Percentiles rank a stretch among this genome's conserved stretches.
Evolutionary conservation across 768 basidiomycete genomes (phyloP).

Genomic region (Wakefieldia striispora): DNA sequence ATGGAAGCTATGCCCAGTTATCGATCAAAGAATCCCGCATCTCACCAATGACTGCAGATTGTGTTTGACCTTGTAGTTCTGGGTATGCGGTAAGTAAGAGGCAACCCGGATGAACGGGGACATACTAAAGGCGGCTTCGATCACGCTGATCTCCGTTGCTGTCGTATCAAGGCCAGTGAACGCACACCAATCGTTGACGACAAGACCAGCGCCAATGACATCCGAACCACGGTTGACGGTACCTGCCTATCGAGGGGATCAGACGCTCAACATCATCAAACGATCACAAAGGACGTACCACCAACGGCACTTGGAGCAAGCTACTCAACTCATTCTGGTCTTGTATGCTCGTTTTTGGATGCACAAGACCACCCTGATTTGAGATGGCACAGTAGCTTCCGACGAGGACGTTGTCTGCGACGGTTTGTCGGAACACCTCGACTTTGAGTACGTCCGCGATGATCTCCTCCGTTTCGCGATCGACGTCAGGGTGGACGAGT

Average conservation of each 20-base stretch:
- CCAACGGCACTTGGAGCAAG: slow-evolving; percentile 89
- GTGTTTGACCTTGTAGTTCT: slow-evolving; percentile 86
- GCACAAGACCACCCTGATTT: slow-evolving; percentile 96
- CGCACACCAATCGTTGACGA: slow-evolving; percentile 99
- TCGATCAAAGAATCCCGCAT: slow-evolving; percentile 91
- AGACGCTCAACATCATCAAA: background rate
- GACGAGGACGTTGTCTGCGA: slow-evolving; percentile 95
- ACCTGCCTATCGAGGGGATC: slow-evolving; percentile 62
- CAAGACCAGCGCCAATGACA: slow-evolving; percentile 94
- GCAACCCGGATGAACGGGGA: slow-evolving; percentile 18
- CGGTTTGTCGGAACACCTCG: slow-evolving; percentile 96
- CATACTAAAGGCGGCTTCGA: slow-evolving; percentile 96
- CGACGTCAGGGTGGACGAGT: slow-evolving; percentile 96
- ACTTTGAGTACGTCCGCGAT: slow-evolving; percentile 99
- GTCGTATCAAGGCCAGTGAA: slow-evolving; percentile 99
- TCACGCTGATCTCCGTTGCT: slow-evolving; percentile 98
- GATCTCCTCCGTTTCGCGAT: slow-evolving; percentile 99
- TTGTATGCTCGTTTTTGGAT: slow-evolving; percentile 95
- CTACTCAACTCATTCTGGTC: slow-evolving; percentile 97
- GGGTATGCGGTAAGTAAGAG: slow-evolving; percentile 9
- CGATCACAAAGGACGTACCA: slow-evolving; percentile 54
- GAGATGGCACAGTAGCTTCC: slow-evolving; percentile 94
- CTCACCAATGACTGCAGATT: slow-evolving; percentile 81
- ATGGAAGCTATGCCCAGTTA: slow-evolving; percentile 68
- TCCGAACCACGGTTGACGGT: slow-evolving; percentile 99